phyloP scores from a whole-genome alignment of 768 basidiomycete genomes.

The Macrocybe gigantea region DNA sequence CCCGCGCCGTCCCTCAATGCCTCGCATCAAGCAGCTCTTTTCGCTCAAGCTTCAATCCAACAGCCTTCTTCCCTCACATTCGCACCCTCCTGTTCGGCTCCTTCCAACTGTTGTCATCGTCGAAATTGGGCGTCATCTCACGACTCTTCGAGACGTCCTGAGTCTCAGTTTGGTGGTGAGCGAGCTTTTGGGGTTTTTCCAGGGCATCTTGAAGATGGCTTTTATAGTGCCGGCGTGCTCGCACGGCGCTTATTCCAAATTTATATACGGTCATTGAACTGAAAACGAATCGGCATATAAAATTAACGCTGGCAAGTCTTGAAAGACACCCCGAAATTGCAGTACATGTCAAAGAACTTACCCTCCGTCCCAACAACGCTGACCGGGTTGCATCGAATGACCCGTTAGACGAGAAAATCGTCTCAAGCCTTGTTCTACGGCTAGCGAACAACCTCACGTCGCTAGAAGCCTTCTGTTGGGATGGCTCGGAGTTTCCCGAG shows the following conservation, averaged over 20 bases:
- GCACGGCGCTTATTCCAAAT: slow-evolving; percentile 18
- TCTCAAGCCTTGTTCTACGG: slow-evolving; percentile 22
- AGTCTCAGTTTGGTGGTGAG: slow-evolving; percentile 22
- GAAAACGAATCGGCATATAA: slow-evolving; percentile 26
- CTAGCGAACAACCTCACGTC: slow-evolving; percentile 17
- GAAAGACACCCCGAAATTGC: slow-evolving; percentile 26
- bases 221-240: slow-evolving; percentile 22
- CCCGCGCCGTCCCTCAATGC: slow-evolving; percentile 10
- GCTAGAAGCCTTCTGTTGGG: slow-evolving; percentile 30
- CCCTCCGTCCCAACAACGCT: slow-evolving; percentile 25
- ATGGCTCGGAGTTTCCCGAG: slow-evolving; percentile 29
- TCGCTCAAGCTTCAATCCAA: slow-evolving; percentile 3
- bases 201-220: not conserved
- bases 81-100: slow-evolving; percentile 1
- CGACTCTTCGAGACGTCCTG: slow-evolving; percentile 19
- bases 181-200: not conserved
- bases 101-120: slow-evolving; percentile 18
- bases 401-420: slow-evolving; percentile 21
- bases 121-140: slow-evolving; percentile 18
- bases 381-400: slow-evolving; percentile 28
- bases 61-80: not conserved
- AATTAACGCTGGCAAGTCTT: slow-evolving; percentile 39
- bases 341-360: slow-evolving; percentile 20
- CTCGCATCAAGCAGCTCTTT: slow-evolving; percentile 15
- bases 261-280: slow-evolving; percentile 29